phyloP scores from a whole-genome alignment of 2,329 filamentous ascomycete genomes.

The Claviceps paspali region DNA sequence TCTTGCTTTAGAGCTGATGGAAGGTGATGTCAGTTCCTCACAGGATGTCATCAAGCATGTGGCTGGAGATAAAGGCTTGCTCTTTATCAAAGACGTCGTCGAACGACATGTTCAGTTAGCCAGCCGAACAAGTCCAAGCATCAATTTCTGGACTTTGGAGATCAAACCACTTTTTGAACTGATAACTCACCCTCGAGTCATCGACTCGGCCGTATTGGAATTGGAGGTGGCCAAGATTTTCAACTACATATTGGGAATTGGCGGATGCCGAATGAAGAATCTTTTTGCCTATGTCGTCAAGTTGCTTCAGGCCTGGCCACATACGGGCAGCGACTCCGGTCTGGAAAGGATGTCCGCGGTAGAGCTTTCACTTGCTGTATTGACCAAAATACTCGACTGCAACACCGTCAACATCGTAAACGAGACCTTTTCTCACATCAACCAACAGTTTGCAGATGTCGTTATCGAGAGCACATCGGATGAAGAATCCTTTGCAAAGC shows the following conservation, averaged over 20 bases:
- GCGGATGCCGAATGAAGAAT: constrained; percentile 15
- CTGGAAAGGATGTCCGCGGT: constrained; percentile 10
- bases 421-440: constrained; percentile 6
- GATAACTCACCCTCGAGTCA: constrained; percentile 18
- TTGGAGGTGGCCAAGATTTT: constrained; percentile 19
- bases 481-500: constrained; percentile 11
- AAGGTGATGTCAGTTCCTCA: constrained; percentile 8
- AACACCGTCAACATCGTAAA: constrained; percentile 20
- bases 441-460: constrained; percentile 11
- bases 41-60: constrained; percentile 11
- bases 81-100: constrained; percentile 13
- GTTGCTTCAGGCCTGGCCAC: constrained; percentile 5
- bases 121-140: background rate
- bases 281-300: constrained; percentile 18
- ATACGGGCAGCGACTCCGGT: constrained; percentile 1
- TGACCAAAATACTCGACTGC: constrained; percentile 21
- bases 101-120: constrained; percentile 11
- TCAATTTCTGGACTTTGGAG: constrained; percentile 12
- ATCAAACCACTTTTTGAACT: constrained; percentile 20
- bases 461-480: constrained; percentile 6
- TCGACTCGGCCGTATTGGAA: constrained; percentile 24
- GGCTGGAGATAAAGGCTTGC: constrained; percentile 15
- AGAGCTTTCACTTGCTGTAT: constrained; percentile 16
- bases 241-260: constrained; percentile 20
- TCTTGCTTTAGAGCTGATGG: constrained; percentile 10